phyloP scores from a whole-genome alignment of 2,329 filamentous ascomycete genomes.

The Fusarium foetens region DNA sequence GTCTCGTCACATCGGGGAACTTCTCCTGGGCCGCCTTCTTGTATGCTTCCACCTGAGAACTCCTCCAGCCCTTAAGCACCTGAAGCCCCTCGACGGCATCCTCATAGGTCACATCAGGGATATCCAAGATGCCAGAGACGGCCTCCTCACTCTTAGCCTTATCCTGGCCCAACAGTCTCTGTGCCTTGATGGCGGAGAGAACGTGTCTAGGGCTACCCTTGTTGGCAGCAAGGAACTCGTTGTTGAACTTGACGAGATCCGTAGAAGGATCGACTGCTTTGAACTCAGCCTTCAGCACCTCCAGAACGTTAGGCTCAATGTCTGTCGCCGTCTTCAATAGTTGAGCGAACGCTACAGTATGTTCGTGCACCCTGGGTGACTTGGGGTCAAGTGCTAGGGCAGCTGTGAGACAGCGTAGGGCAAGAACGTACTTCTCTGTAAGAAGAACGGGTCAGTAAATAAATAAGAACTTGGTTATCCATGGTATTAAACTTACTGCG shows the following conservation, averaged over 20 bases:
- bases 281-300: slow-evolving; percentile 77
- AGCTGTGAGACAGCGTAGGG: slow-evolving; percentile 84
- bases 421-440: slow-evolving; percentile 85
- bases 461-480: no score
- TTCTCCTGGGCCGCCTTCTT: slow-evolving; percentile 59
- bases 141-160: slow-evolving; percentile 68
- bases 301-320: slow-evolving; percentile 70
- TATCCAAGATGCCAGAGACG: slow-evolving; percentile 66
- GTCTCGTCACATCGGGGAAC: slow-evolving; percentile 62
- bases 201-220: slow-evolving; percentile 70
- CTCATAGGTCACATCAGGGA: slow-evolving; percentile 61
- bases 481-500: slow-evolving; percentile 69
- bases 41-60: slow-evolving; percentile 59
- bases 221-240: slow-evolving; percentile 71
- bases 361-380: slow-evolving; percentile 79
- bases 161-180: slow-evolving; percentile 67
- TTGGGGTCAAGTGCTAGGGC: slow-evolving; percentile 74
- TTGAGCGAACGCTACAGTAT: slow-evolving; percentile 75
- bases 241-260: slow-evolving; percentile 72
- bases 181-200: slow-evolving; percentile 70
- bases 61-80: slow-evolving; percentile 61
- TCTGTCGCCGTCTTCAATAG: slow-evolving; percentile 66
- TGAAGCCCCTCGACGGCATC: slow-evolving; percentile 63
- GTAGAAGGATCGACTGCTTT: slow-evolving; percentile 66
- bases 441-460: background rate